These are phyloP conservation scores for Chara braunii DNA, from an alignment of 139 green algal genomes.

Conservation along the genomic window DNA sequence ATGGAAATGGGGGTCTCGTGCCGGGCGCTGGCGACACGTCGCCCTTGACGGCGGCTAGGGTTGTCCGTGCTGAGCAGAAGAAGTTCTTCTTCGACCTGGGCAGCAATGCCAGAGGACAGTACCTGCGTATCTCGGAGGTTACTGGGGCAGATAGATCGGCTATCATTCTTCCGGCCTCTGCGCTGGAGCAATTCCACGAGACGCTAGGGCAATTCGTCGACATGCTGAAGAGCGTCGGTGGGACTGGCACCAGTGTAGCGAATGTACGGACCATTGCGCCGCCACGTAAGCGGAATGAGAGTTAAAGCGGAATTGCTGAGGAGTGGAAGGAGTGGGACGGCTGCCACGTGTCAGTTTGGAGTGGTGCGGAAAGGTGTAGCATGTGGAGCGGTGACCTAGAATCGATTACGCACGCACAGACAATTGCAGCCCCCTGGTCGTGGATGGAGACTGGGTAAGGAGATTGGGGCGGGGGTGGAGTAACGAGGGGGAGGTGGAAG, in stretches of 20 bases:
- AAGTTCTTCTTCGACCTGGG: conserved; percentile 40
- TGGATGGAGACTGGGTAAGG: no score
- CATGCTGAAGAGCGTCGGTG: not conserved
- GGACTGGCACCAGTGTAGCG: not conserved
- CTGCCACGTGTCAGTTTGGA: no score
- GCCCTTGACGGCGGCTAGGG: not conserved
- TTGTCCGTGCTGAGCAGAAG: conserved; percentile 36
- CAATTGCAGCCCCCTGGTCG: no score
- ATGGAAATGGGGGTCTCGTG: not conserved
- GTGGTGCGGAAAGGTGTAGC: no score
- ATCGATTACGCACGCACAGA: no score
- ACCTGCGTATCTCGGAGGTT: conserved; percentile 40
- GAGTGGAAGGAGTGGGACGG: no score
- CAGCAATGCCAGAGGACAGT: conserved; percentile 21
- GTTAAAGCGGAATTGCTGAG: no score
- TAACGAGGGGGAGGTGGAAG: no score
- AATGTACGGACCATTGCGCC: conserved; percentile 31
- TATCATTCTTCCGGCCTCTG: conserved; percentile 31
- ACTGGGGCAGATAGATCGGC: conserved; percentile 16
- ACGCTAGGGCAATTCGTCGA: conserved; percentile 33
- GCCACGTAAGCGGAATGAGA: conserved; percentile 14
- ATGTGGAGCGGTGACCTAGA: no score
- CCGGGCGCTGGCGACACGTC: not conserved
- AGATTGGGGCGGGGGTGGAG: no score
- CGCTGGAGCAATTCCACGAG: conserved; percentile 38